Base-by-base conservation (phyloP, 768 basidiomycete species). In the Inosperma sp. region DNA sequence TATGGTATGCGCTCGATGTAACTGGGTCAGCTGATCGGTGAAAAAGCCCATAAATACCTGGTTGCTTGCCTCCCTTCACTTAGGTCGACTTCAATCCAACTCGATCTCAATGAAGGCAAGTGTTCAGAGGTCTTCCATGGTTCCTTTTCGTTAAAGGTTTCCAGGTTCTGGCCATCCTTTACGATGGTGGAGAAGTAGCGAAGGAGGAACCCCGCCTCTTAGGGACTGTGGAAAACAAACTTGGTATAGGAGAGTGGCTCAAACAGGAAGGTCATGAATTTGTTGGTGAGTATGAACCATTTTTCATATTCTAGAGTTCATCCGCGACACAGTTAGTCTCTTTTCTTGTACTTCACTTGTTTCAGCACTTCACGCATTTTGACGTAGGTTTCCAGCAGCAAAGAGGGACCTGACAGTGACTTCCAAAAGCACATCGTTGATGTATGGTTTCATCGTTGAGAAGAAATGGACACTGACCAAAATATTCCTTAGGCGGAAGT, bases 361-460 rank as follows among this genome's bases (percentile, higher is more conserved):
- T n/a, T n/a, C n/a, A n/a, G n/a, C n/a, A n/a, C n/a, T n/a, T n/a
- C n/a, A n/a, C n/a, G n/a, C n/a, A 31, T 14, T 30, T 51, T 4
- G n/a, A n/a, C 13, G 14, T 57, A 86, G 84, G 84, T 88, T 42
- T 82, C 85, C 19, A 83, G 82, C 68, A 80, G 79, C 74, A 93
- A 93, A 68, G 91, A 93, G 63, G 91, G 90, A 22, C 71, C 84
- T 7, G 77, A 84, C 65, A 87, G 84, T 49, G 83, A 78, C 59
- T 90, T 93, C 74, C 82, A 89, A 65, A 90, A 88, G 67, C 78
- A 93, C 67, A 77, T 93, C 49, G 77, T 78, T 40, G 87, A 89
- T 65, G 88, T 89, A 64, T 34, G 30, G 27, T 41, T 22, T 25
- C 33, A 30, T 14, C n/a, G 36, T 47, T 21, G 6, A 41, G 3